These are phyloP conservation scores for Xylaria scruposa DNA, from an alignment of 495 filamentous ascomycete genomes.

Conservation along the genomic window DNA sequence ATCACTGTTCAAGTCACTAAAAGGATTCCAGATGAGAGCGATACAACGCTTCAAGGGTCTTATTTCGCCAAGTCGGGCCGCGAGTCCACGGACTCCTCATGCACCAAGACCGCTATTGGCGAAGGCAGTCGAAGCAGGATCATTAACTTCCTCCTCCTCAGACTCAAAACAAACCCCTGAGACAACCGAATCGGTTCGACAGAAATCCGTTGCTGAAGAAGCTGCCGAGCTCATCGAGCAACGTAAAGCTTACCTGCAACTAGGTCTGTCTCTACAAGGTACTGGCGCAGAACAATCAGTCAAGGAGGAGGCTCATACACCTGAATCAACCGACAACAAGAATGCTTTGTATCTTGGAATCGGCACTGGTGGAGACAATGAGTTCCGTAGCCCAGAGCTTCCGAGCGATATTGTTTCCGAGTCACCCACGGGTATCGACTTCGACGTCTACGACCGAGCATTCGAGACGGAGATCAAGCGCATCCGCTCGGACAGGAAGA, in stretches of 20 bases:
- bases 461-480: constrained; percentile 82
- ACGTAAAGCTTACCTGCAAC: constrained; percentile 43
- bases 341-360: constrained; percentile 75
- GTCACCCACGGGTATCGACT: constrained; percentile 78
- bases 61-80: constrained; percentile 46
- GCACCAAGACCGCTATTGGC: constrained; percentile 8
- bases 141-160: constrained; percentile 33
- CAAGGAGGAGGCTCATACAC: constrained; percentile 59
- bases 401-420: constrained; percentile 70
- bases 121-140: constrained; percentile 21
- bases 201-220: constrained; percentile 47
- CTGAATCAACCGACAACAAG: constrained; percentile 66
- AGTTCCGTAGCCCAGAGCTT: constrained; percentile 37
- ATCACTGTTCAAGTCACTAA: constrained; percentile 21
- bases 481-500: constrained; percentile 55
- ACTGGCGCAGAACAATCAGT: constrained; percentile 26
- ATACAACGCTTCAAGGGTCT: constrained; percentile 81
- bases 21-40: constrained; percentile 76
- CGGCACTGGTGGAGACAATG: constrained; percentile 62
- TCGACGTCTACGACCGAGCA: constrained; percentile 86
- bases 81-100: constrained; percentile 24
- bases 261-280: constrained; percentile 14
- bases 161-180: constrained; percentile 16
- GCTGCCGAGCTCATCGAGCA: constrained; percentile 47
- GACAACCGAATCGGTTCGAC: constrained; percentile 39